phyloP scores from a whole-genome alignment of 371 early-diverging fungal genomes.

The Mycotypha africana region DNA sequence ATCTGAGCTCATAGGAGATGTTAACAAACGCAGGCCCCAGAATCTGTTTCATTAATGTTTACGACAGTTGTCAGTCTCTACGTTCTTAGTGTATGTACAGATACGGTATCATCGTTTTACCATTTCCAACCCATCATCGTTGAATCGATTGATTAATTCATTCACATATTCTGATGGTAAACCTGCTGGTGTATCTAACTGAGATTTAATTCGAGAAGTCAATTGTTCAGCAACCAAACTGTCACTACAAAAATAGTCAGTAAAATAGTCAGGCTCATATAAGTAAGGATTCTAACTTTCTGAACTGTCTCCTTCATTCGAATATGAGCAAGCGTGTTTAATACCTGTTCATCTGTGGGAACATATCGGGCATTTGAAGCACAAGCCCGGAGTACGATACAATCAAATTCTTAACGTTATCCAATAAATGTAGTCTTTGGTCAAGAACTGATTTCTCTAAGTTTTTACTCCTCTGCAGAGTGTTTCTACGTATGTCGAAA shows the following conservation, averaged over 20 bases:
- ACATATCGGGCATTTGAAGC: slow-evolving; percentile 84
- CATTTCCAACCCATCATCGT: slow-evolving; percentile 55
- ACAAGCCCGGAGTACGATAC: slow-evolving; percentile 84
- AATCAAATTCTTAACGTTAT: slow-evolving; percentile 48
- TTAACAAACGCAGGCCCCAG: slow-evolving; percentile 46
- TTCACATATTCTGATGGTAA: slow-evolving; percentile 48
- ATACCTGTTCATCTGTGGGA: slow-evolving; percentile 69
- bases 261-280: background rate
- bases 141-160: slow-evolving; percentile 49
- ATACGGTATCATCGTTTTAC: slow-evolving; percentile 17
- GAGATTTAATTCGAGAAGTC: slow-evolving; percentile 38
- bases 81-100: background rate
- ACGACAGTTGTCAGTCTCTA: no score
- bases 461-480: slow-evolving; percentile 44
- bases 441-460: slow-evolving; percentile 53
- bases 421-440: slow-evolving; percentile 56
- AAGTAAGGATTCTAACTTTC: no score
- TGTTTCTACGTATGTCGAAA: slow-evolving; percentile 47
- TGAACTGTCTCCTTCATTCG: no score
- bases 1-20: slow-evolving; percentile 35
- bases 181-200: slow-evolving; percentile 39
- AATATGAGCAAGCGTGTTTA: background rate
- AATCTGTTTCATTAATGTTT: slow-evolving; percentile 28
- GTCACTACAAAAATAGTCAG: slow-evolving; percentile 8
- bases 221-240: slow-evolving; percentile 42